Evolutionary conservation across 257 asterid species (phyloP), one percentile per base, ranked within the genome.

Genomic region (Solanum dulcamara): DNA sequence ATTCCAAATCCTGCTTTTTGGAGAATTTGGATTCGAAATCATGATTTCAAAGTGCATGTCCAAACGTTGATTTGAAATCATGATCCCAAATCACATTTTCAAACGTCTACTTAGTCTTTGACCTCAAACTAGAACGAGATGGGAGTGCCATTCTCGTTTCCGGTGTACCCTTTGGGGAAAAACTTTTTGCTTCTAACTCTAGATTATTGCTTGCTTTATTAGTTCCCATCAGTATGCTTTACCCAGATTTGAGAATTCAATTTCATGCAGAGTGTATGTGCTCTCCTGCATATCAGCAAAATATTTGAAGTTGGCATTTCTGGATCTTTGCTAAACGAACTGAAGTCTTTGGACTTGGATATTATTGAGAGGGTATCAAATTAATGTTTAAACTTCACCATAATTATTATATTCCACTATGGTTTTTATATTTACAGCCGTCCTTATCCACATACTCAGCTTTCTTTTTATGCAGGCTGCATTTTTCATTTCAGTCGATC

Each of bases 291-390:
- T 89, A 89, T 96, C 91, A 92, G 90, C 93, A 94, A 92, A 90
- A 94, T 96, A 87, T 94, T 96, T 88, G 98, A 95, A 92, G 98
- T 96, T 38, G 99, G 98, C 84, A 88, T 93, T 89, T 92, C 98
- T 37, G 98, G 87, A 90, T 87, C 92, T 86, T 92, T 95, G 86
- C 95, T 85, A 55, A 98, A 93, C 84, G 94, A 92, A 85, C 83
- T 94, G 90, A 87, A 88, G 83, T 87, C 87, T 83, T 92, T 92
- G 88, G 89, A 91, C 88, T 87, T 96, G 94, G 98, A 93, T 88
- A 92, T 96, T 75, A 85, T 92, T 84, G 94, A 92, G 88, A 89
- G 91, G 99, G 99, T 96, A 85, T 50, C 60, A 67, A 51, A 75
- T 85, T 40, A 60, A 32, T 67, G 48, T 70, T 22, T 62, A 13